Evolutionary conservation across 306 rosid genomes (phyloP).

Genomic region (Vicia villosa): DNA sequence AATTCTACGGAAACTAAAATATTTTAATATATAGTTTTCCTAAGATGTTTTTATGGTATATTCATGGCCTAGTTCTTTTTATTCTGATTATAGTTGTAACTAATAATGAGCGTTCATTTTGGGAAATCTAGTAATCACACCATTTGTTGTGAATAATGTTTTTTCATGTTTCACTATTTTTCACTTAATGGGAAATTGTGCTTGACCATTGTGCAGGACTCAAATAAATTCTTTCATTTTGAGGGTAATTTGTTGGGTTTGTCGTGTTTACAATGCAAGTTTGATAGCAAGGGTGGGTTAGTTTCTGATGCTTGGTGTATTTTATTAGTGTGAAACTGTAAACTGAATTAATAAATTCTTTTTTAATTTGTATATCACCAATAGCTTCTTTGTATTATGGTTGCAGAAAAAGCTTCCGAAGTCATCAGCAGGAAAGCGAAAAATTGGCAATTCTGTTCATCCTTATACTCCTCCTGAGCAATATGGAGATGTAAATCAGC

Average conservation of each 20-base stretch:
- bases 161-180: conserved; percentile 22
- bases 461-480: conserved; percentile 34
- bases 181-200: conserved; percentile 25
- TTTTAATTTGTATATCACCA: conserved; percentile 17
- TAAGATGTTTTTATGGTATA: conserved; percentile 25
- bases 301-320: conserved; percentile 17
- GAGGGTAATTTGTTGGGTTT: conserved; percentile 14
- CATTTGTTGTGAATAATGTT: conserved; percentile 1
- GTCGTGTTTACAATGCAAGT: conserved; percentile 24
- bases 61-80: conserved; percentile 1
- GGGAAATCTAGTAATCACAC: conserved; percentile 11
- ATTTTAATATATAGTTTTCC: not conserved
- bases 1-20: conserved; percentile 15
- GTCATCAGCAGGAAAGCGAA: conserved; percentile 44
- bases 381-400: conserved; percentile 31
- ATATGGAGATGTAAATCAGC: conserved; percentile 41
- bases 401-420: conserved; percentile 50
- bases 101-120: not conserved
- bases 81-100: conserved; percentile 18
- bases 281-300: conserved; percentile 28
- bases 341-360: conserved; percentile 11
- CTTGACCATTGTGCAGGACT: conserved; percentile 24
- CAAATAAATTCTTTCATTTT: conserved; percentile 14
- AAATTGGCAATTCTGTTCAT: conserved; percentile 41
- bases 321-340: conserved; percentile 11